Evolutionary conservation across 192 early-diverging fungal genomes (phyloP).

Genomic region (Linderina pennispora): DNA sequence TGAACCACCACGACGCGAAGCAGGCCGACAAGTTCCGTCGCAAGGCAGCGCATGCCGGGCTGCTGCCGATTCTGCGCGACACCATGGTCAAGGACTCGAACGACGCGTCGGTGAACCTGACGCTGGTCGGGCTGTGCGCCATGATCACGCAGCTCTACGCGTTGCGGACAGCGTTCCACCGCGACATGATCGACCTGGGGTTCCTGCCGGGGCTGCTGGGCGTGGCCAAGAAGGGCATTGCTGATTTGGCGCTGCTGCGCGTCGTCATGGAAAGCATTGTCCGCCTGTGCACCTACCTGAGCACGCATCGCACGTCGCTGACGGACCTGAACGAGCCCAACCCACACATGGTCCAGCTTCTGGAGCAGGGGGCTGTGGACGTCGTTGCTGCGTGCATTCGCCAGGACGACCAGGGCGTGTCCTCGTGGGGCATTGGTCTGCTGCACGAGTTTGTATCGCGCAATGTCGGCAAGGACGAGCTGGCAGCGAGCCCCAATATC

Average conservation of each 20-base stretch:
- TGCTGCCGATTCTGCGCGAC: conserved; percentile 9
- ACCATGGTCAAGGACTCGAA: background rate
- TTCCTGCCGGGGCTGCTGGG: conserved; percentile 27
- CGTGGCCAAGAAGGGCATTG: conserved; percentile 8
- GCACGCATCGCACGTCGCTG: background rate
- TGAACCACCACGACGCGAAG: conserved; percentile 6
- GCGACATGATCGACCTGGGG: conserved; percentile 20
- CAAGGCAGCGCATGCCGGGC: conserved; percentile 8
- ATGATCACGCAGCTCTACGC: conserved; percentile 17
- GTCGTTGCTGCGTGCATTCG: conserved; percentile 26
- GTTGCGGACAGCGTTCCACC: conserved; percentile 16
- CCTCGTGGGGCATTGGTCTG: conserved; percentile 45
- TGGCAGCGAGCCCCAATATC: conserved; percentile 21
- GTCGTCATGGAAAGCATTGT: conserved; percentile 32
- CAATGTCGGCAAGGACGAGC: conserved; percentile 16
- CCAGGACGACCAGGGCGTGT: conserved; percentile 33
- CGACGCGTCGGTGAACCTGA: background rate
- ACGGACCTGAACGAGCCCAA: background rate
- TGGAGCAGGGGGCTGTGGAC: conserved; percentile 19
- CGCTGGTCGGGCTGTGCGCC: conserved; percentile 11
- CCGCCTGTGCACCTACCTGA: conserved; percentile 34
- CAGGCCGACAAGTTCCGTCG: conserved; percentile 2
- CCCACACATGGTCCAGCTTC: conserved; percentile 20
- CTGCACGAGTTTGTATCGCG: conserved; percentile 44
- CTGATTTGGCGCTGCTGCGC: conserved; percentile 25